Evolutionary conservation across 2,329 filamentous ascomycete genomes (phyloP), one percentile per base, ranked within the genome.

Genomic region (Alternaria conjuncta): DNA sequence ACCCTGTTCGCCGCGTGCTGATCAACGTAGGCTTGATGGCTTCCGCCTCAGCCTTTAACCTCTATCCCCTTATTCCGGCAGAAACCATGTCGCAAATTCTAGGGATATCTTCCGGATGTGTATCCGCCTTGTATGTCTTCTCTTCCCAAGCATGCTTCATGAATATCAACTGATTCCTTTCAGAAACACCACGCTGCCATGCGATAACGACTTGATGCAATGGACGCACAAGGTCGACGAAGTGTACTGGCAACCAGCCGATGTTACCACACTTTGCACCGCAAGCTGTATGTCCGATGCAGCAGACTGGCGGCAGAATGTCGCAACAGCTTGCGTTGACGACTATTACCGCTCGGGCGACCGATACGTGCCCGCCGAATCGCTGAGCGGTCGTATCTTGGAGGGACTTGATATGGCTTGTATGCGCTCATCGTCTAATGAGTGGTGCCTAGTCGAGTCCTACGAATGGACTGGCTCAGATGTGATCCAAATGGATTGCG

Each of bases 361-460:
- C 13, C 36, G 41, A 32, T 21, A 18, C 9, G 41, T 57, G 30
- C 32, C 41, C 7, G 54, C 54, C 15, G 43, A 50, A 15, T 26
- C 46, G 46, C 46, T 50, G n/a, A 13, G 23, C 18, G 28, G 18
- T 25, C 46, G 46, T 6, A 43, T 41, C 8, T n/a, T n/a, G 5
- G 32, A 43, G 8, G 56, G 45, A 9, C 21, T 51, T 6, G 43
- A 53, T 11, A 50, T 51, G 10, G 56, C 46, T 10, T 58, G 56
- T 28, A 8, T 58, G 7, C 20, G 43, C 13, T 51, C 28, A 18
- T 41, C 45, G 18, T 23, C 45, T 11, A 26, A 51, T 10, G 10
- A 58, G 21, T 58, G 56, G 56, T 58, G 56, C 26, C 51, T 58
- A 7, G 15, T 58, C 11, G 56, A 58, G 28, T 51, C 45, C 10